phyloP scores from a whole-genome alignment of 148 eudicot species.

The Nepenthes gracilis region DNA sequence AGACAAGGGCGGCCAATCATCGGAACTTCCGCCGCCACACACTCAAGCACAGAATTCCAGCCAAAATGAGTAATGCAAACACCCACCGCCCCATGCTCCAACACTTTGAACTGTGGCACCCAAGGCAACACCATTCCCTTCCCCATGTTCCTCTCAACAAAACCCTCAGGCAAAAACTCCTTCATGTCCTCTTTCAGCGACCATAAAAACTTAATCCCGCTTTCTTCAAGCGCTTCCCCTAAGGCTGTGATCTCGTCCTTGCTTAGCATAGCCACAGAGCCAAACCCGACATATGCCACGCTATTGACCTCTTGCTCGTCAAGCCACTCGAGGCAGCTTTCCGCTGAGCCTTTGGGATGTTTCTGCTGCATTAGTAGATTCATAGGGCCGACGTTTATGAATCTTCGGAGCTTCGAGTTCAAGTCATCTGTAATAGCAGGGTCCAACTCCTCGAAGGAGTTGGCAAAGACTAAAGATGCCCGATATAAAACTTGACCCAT shows the following conservation, averaged over 20 bases:
- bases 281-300: slow-evolving; percentile 22
- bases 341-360: neutral
- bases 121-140: slow-evolving; percentile 19
- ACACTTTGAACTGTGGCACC: slow-evolving; percentile 20
- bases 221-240: slow-evolving; percentile 19
- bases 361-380: slow-evolving; percentile 7
- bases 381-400: slow-evolving; percentile 37
- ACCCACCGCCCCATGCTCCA: slow-evolving; percentile 18
- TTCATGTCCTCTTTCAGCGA: slow-evolving; percentile 12
- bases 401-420: slow-evolving; percentile 18
- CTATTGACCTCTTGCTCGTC: slow-evolving; percentile 11
- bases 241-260: slow-evolving; percentile 19
- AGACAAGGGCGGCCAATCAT: slow-evolving; percentile 22
- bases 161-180: slow-evolving; percentile 17
- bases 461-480: slow-evolving; percentile 29
- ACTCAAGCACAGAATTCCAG: slow-evolving; percentile 19
- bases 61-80: slow-evolving; percentile 30
- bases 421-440: slow-evolving; percentile 20
- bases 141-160: slow-evolving; percentile 9
- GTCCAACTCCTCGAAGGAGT: slow-evolving; percentile 40
- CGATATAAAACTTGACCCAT: slow-evolving; percentile 22
- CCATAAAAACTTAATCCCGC: slow-evolving; percentile 18
- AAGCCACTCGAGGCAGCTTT: slow-evolving; percentile 18
- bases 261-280: slow-evolving; percentile 16
- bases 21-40: slow-evolving; percentile 16